phyloP scores from a whole-genome alignment of 352 stramenopile species.

The Globisporangium heterothallicum region DNA sequence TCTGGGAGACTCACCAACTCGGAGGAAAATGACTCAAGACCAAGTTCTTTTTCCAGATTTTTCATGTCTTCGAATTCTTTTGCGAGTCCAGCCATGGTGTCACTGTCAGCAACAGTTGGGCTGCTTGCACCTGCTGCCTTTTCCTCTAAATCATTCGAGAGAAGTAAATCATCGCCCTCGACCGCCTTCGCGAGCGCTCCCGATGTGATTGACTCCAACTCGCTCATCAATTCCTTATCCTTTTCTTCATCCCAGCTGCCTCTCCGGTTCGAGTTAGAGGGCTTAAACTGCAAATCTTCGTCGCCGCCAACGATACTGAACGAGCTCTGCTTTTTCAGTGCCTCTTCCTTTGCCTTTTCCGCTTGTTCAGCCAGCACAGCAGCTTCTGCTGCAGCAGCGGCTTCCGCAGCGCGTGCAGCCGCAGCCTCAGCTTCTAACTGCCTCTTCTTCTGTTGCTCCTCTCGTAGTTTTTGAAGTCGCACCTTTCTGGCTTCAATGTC shows the following conservation, averaged over 20 bases:
- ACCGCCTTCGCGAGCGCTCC: slow-evolving; percentile 45
- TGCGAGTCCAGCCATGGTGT: slow-evolving; percentile 40
- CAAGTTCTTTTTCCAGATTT: slow-evolving; percentile 78
- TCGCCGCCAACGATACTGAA: slow-evolving; percentile 76
- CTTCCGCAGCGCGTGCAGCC: slow-evolving; percentile 28
- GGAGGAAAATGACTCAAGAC: slow-evolving; percentile 51
- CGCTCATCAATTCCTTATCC: slow-evolving; percentile 83
- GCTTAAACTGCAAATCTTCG: slow-evolving; percentile 39
- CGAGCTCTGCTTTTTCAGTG: slow-evolving; percentile 33
- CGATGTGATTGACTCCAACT: slow-evolving; percentile 74
- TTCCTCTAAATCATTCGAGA: slow-evolving; percentile 32
- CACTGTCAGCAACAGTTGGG: slow-evolving; percentile 14
- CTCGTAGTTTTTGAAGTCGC: slow-evolving; percentile 60
- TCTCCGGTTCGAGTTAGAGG: slow-evolving; percentile 43
- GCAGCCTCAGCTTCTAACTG: slow-evolving; percentile 45
- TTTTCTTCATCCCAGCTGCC: slow-evolving; percentile 83
- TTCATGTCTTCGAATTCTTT: slow-evolving; percentile 83
- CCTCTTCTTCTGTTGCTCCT: slow-evolving; percentile 68
- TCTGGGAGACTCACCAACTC: slow-evolving; percentile 38
- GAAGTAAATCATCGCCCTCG: slow-evolving; percentile 18
- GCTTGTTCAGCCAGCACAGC: slow-evolving; percentile 29
- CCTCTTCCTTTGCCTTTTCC: slow-evolving; percentile 27
- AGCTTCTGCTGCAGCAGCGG: slow-evolving; percentile 31
- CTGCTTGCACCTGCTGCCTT: slow-evolving; percentile 23
- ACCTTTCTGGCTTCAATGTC: slow-evolving; percentile 82